Evolutionary conservation across 495 filamentous ascomycete genomes (phyloP).

Genomic region (Neohortaea acidophila): DNA sequence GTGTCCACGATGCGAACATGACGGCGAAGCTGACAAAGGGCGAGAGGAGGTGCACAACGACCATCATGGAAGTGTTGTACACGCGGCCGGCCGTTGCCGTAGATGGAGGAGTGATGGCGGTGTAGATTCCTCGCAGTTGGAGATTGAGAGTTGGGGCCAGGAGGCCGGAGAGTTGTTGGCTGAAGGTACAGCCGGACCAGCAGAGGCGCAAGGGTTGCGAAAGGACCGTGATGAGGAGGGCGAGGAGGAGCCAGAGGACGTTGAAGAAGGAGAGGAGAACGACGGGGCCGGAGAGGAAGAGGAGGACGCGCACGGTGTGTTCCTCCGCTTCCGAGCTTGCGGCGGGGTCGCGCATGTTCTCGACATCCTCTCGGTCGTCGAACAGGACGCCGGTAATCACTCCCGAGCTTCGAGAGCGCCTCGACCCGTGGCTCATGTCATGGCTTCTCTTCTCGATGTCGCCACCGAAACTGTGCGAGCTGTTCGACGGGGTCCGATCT

Average conservation of each 20-base stretch:
- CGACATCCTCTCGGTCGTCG: no score
- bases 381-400: no score
- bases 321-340: no score
- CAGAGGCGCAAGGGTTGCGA: conserved; percentile 25
- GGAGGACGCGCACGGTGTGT: conserved; percentile 8
- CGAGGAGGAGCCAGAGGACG: conserved; percentile 21
- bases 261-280: conserved; percentile 21
- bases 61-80: conserved; percentile 28
- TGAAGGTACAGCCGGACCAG: conserved; percentile 17
- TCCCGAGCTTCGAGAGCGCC: no score
- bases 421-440: no score
- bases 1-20: conserved; percentile 42
- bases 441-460: no score
- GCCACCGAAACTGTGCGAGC: no score
- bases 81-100: conserved; percentile 12
- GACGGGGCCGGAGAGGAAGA: conserved; percentile 24
- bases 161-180: conserved; percentile 21
- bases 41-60: conserved; percentile 37
- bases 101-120: conserved; percentile 16
- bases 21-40: conserved; percentile 40
- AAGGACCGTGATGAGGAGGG: conserved; percentile 21
- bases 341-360: not conserved
- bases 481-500: no score
- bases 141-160: conserved; percentile 25
- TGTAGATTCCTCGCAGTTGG: conserved; percentile 28